phyloP scores from a whole-genome alignment of 306 rosid species.

The Hylodesmum podocarpum region DNA sequence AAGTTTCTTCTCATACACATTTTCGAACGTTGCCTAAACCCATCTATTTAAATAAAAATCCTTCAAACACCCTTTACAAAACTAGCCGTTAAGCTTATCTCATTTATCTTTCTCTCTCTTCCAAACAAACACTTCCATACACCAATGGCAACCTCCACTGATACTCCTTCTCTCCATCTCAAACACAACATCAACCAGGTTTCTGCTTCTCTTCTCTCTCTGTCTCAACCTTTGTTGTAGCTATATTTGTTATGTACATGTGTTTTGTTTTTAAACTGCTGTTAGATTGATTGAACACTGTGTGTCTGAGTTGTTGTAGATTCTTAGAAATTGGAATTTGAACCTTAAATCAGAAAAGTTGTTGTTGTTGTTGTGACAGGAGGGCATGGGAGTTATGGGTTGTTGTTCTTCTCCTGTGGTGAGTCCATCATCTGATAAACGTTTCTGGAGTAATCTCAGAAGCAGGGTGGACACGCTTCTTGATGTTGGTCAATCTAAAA shows the following conservation, averaged over 20 bases:
- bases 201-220: neutral
- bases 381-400: slow-evolving; percentile 29
- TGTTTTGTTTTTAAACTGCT: neutral
- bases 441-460: slow-evolving; percentile 75
- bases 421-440: slow-evolving; percentile 77
- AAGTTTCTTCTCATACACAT: slow-evolving; percentile 5
- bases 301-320: too few relatives aligned
- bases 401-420: slow-evolving; percentile 48
- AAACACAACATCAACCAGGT: slow-evolving; percentile 58
- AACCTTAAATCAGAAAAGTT: too few relatives aligned
- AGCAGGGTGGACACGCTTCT: slow-evolving; percentile 52
- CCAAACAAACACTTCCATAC: neutral
- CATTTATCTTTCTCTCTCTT: neutral
- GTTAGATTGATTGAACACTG: too few relatives aligned
- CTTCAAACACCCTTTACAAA: slow-evolving; percentile 31
- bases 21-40: slow-evolving; percentile 49
- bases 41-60: slow-evolving; percentile 35
- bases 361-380: slow-evolving; percentile 23
- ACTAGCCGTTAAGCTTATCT: slow-evolving; percentile 74
- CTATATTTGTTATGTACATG: neutral
- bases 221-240: neutral
- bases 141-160: slow-evolving; percentile 56
- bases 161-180: slow-evolving; percentile 47
- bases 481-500: slow-evolving; percentile 32
- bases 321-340: too few relatives aligned